Percentiles rank a stretch among this genome's conserved stretches.
phyloP scores from a whole-genome alignment of 2,329 filamentous ascomycete species.

The Beauveria medogensis region DNA sequence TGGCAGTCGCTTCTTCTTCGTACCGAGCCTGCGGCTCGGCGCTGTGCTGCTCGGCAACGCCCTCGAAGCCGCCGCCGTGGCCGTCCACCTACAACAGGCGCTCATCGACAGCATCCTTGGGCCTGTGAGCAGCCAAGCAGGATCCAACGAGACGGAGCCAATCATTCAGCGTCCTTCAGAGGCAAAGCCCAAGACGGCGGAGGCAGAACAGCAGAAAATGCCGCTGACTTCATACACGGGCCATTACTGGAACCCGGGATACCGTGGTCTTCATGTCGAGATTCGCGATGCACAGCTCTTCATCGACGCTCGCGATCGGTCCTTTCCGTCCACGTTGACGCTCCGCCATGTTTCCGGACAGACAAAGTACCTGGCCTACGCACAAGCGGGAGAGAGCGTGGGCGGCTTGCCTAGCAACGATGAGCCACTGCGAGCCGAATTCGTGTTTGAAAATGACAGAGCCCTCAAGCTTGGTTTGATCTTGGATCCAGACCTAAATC shows the following conservation, averaged over 20 bases:
- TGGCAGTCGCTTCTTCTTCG: constrained; percentile 1
- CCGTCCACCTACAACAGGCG: not conserved
- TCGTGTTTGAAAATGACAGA: not conserved
- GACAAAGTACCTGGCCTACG: constrained; percentile 2
- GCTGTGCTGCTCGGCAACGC: constrained; percentile 9
- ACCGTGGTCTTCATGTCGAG: not conserved
- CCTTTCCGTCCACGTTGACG: not conserved
- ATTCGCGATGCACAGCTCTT: constrained; percentile 1
- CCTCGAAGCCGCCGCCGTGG: not conserved
- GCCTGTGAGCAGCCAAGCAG: not conserved
- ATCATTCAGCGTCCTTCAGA: too few relatives aligned
- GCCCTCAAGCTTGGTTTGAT: not conserved
- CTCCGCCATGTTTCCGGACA: constrained; percentile 2
- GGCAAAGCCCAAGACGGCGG: not conserved
- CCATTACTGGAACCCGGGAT: constrained; percentile 6
- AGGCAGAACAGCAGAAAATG: not conserved
- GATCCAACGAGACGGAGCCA: not conserved
- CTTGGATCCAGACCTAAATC: not conserved
- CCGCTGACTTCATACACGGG: constrained; percentile 1
- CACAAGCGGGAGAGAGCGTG: not conserved
- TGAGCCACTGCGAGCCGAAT: not conserved
- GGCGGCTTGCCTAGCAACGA: not conserved
- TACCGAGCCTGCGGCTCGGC: constrained; percentile 6
- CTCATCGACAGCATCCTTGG: not conserved
- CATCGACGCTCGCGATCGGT: constrained; percentile 6